Conservation (phyloP, 2,329 filamentous ascomycete species). For the Talaromyces sp. region DNA sequence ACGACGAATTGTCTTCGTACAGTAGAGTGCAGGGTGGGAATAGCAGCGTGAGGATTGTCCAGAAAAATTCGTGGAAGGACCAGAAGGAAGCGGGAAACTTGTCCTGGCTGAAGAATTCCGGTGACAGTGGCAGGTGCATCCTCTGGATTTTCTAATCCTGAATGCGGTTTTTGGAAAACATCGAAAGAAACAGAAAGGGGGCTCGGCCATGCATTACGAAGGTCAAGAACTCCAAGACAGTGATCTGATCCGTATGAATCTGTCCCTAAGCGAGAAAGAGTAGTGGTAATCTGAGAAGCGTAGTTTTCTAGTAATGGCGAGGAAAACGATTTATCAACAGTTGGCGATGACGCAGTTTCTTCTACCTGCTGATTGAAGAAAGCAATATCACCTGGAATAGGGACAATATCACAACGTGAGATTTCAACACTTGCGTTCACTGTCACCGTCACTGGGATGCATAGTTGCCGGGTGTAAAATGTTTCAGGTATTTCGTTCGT, state of each 20-base stretch:
- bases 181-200: constrained; percentile 64
- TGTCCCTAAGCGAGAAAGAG: constrained; percentile 40
- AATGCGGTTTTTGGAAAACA: constrained; percentile 30
- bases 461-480: constrained; percentile 81
- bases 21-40: constrained; percentile 74
- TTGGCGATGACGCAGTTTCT: not conserved
- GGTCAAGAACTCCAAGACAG: constrained; percentile 75
- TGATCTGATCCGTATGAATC: constrained; percentile 54
- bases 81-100: constrained; percentile 69
- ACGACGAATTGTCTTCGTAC: constrained; percentile 92
- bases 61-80: constrained; percentile 72
- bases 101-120: constrained; percentile 52
- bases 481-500: constrained; percentile 63
- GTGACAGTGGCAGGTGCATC: constrained; percentile 28
- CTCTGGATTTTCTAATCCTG: constrained; percentile 11
- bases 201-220: constrained; percentile 86
- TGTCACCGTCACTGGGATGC: constrained; percentile 76
- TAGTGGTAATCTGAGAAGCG: constrained; percentile 41
- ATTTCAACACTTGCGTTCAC: constrained; percentile 90
- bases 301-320: constrained; percentile 15
- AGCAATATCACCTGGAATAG: constrained; percentile 65
- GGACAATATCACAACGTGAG: constrained; percentile 71
- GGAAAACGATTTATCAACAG: constrained; percentile 7
- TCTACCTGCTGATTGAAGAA: constrained; percentile 46
- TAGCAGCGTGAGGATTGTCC: constrained; percentile 68